Base-by-base conservation (phyloP, 768 basidiomycete genomes). In the Tubosaeta sp. region DNA sequence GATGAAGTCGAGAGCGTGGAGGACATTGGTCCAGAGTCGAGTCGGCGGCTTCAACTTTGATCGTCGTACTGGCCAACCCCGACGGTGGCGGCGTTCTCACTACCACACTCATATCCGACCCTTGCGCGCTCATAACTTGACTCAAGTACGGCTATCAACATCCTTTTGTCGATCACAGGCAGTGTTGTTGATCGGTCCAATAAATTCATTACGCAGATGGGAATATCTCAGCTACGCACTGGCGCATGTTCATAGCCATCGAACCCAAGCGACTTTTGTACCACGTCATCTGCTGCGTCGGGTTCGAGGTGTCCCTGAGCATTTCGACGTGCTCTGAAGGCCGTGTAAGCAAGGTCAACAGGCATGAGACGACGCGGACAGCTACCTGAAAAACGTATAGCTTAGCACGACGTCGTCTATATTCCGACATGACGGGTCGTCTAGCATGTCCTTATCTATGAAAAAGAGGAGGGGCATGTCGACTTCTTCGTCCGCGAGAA, bases 401-500 rank as follows among this genome's bases (percentile, higher is more conserved):
- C 90, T 94, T 48, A 99, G 68, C 0, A 98, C 93, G 19, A 98
- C 77, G 63, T 97, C 91, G 58, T 95, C 87, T 12, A 99, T 78
- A 58, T 86, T 83, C 54, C 84, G 78, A 71, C 94, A 90, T 3
- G 84, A 69, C 1, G 94, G 94, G 58, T 99, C 96, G 39, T 99
- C 94, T 32, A 94, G 75, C 48, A 96, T 85, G 65, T 98, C 96
- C 57, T 92, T 90, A 75, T 99, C 96, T 59, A 99, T 95, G 76
- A 99, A 99, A 74, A 99, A 99, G 49, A 99, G 80, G 18, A 99
- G 78, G 3, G 96, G 96, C 81, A 99, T 91, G 69, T 99, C 96
- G 30, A 99, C 89, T 70, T 97, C 94, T 72, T 99, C 96, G 25
- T 87, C 86, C 0, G 94, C 94, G 22, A 96, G 75, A 10, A 99